Percentiles rank a stretch among this genome's conserved stretches.
Conservation (phyloP, 2,329 filamentous ascomycete species). For the Catunica adiposa region DNA sequence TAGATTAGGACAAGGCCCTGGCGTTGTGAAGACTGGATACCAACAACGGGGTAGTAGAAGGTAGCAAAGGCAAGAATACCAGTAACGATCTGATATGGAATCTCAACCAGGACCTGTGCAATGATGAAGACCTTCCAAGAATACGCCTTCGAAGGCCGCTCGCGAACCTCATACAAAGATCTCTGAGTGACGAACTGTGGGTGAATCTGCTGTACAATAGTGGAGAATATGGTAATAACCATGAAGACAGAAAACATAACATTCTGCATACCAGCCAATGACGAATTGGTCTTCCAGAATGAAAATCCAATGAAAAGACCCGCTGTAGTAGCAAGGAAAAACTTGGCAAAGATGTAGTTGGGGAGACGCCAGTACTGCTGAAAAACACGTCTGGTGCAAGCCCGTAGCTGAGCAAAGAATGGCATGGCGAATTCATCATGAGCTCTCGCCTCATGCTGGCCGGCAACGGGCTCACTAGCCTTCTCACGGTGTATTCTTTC, state of each 20-base stretch:
- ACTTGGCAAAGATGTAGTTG: constrained; percentile 60
- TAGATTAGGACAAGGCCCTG: constrained; percentile 51
- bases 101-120: constrained; percentile 54
- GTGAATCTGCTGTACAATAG: constrained; percentile 54
- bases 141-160: constrained; percentile 58
- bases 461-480: constrained; percentile 15
- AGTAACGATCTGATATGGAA: constrained; percentile 52
- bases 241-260: constrained; percentile 63
- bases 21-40: constrained; percentile 33
- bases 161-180: constrained; percentile 59
- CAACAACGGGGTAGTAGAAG: constrained; percentile 52
- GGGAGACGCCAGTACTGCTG: constrained; percentile 75
- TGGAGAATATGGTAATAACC: constrained; percentile 57
- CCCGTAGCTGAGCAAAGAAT: constrained; percentile 45
- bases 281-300: constrained; percentile 40
- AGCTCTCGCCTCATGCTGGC: constrained; percentile 16
- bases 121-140: constrained; percentile 60
- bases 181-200: constrained; percentile 61
- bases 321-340: constrained; percentile 39
- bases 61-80: constrained; percentile 45
- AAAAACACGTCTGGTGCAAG: constrained; percentile 54
- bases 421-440: constrained; percentile 63
- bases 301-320: constrained; percentile 61
- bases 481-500: constrained; percentile 41
- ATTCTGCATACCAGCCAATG: constrained; percentile 54